Base-by-base conservation (phyloP, 371 early-diverging fungal genomes). In the Batrachochytrium dendrobatidis region DNA sequence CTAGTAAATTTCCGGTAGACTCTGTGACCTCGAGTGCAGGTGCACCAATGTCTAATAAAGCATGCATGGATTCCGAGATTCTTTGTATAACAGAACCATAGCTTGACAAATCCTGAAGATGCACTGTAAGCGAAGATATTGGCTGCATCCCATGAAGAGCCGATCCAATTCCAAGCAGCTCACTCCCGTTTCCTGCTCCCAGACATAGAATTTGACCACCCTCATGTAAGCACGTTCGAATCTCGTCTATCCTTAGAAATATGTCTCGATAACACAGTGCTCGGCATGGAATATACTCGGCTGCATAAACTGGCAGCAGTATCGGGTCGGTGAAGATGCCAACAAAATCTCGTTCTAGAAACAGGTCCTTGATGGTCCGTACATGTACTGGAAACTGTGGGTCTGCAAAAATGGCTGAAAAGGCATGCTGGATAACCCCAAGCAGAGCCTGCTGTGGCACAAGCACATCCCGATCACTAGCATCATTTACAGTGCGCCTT, bases 141-240 rank as follows among this genome's bases (percentile, higher is more conserved):
- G 39, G 12, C 39, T 39, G 39, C 46, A 59, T 45, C 6, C 44
- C 44, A 29, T 79, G 68, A 76, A 87, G 79, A 0, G 89, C 90
- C 1, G 90, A 88, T 1, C 88, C 76, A 30, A 94, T 77, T 1
- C 88, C 90, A 5, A 87, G 77, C 39, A 93, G 64, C 69, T 94
- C 95, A 34, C 89, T 90, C 24, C 92, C 93, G 2, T 87, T 83
- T 0, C 95, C 95, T 1, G 90, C 86, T 12, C 95, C 95, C 34
- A 91, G 73, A 32, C 86, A 84, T 30, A 70, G 12, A 50, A 58
- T 24, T 73, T 78, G 2, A 35, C 76, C 57, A 24, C 90, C 55
- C 33, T 79, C 74, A 1, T 81, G 73, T 30, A 77, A 70, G 44
- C 68, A 65, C 52, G 66, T 60, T 34, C 76, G 59, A 26, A 90